These are phyloP conservation scores for Phanerochaete carnosa DNA, from an alignment of 768 basidiomycete genomes.

Conservation along the genomic window DNA sequence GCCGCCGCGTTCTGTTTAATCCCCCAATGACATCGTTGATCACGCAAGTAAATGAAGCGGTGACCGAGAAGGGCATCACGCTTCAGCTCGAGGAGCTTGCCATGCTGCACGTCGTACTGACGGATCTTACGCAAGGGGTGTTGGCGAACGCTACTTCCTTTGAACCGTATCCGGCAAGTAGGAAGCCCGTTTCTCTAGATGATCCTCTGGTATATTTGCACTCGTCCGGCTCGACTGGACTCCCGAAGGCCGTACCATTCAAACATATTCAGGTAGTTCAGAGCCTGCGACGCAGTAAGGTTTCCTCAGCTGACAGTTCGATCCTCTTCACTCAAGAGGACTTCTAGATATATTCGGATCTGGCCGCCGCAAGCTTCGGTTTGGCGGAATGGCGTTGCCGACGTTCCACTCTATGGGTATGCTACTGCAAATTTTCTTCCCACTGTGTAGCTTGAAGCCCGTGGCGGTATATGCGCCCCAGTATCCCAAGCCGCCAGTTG, in stretches of 20 bases:
- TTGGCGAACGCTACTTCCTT: not conserved
- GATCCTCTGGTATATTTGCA: constrained; percentile 33
- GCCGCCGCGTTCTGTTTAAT: constrained; percentile 35
- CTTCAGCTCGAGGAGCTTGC: constrained; percentile 17
- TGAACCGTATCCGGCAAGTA: not conserved
- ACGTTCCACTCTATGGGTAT: constrained; percentile 9
- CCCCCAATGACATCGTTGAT: constrained; percentile 28
- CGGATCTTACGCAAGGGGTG: not conserved
- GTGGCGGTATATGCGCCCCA: constrained; percentile 7
- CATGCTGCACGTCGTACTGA: not conserved
- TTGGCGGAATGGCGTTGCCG: constrained; percentile 3
- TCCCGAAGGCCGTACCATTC: constrained; percentile 37
- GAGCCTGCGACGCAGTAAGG: not conserved
- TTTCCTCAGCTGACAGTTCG: too few species aligned
- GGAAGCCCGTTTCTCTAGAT: not conserved
- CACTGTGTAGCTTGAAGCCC: constrained; percentile 2
- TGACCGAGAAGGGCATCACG: constrained; percentile 2
- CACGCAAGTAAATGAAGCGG: constrained; percentile 21
- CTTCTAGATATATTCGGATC: not conserved
- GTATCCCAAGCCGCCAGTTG: constrained; percentile 7
- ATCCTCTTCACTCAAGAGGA: not conserved
- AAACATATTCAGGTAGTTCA: constrained; percentile 9
- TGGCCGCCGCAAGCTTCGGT: not conserved
- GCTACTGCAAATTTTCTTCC: not conserved
- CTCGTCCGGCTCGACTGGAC: constrained; percentile 49